Evolutionary conservation across 2,329 filamentous ascomycete species (phyloP), one percentile per base, ranked within the genome.

Genomic region (Fusarium setosum): DNA sequence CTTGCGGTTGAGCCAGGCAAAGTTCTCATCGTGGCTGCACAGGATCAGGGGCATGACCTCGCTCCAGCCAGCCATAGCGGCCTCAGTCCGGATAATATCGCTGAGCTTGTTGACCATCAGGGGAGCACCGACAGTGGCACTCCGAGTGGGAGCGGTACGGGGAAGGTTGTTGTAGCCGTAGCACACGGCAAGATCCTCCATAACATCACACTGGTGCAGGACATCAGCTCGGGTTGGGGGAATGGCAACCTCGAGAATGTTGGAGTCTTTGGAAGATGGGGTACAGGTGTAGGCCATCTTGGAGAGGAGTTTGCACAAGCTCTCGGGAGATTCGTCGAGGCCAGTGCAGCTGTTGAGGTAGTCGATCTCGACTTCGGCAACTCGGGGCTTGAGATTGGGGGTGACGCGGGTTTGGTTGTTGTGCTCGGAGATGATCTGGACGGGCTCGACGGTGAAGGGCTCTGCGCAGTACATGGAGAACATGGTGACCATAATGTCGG

Each of bases 1-100:
- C 74, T 90, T 89, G 74, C 94, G 91, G 81, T 97, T 97, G 13
- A 99, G 84, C 92, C 93, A 97, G 60, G 86, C 90, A 77, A 98
- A 99, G 83, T 99, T 99, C 85, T 99, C 96, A 74, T 98, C 95
- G 78, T 97, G 94, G 42, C 93, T 97, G 85, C 96, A 99, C 55
- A 99, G 88, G 70, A 97, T 98, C 24, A 99, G 85, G 23, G 96
- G 95, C 87, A 99, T 90, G 56, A 97, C 95, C 82, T 99, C 96
- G 55, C 89, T 91, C 96, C 96, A 99, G 60, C 96, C 96, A 6
- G 95, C 91, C 88, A 97, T 96, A 54, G 94, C 95, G 49, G 92
- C 88, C 79, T 99, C 96, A 54, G 90, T 82, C 53, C 96, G 91
- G 60, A 98, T 88, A 69, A 98, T 97, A 74, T 99, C 96, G 62